These are phyloP conservation scores for Arabidopsis hybrid DNA, from an alignment of 441 rosid species.

Conservation along the genomic window DNA sequence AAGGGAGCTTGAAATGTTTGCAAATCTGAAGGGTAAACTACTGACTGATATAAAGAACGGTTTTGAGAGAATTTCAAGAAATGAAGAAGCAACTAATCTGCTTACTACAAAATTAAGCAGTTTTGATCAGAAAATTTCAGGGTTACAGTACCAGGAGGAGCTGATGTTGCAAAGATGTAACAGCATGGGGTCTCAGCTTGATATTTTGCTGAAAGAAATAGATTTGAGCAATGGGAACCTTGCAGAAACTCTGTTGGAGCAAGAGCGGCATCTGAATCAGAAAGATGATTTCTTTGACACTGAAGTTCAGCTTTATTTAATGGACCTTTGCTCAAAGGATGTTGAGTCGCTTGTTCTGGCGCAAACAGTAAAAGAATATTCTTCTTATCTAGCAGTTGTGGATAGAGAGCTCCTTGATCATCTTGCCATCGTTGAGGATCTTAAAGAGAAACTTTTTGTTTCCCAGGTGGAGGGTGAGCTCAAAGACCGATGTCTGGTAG, in stretches of 20 bases:
- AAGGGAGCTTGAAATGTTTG: slow-evolving; percentile 86
- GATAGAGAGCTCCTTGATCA: slow-evolving; percentile 49
- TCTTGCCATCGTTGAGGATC: slow-evolving; percentile 54
- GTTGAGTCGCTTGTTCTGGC: slow-evolving; percentile 70
- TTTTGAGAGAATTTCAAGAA: slow-evolving; percentile 77
- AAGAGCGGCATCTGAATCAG: slow-evolving; percentile 65
- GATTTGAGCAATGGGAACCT: slow-evolving; percentile 63
- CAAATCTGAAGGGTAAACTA: slow-evolving; percentile 81
- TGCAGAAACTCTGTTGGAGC: slow-evolving; percentile 63
- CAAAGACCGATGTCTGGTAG: slow-evolving; percentile 54
- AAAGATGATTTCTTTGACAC: slow-evolving; percentile 57
- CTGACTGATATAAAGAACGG: slow-evolving; percentile 84
- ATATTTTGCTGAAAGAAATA: slow-evolving; percentile 78
- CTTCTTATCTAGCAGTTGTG: slow-evolving; percentile 47
- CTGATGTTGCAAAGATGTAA: slow-evolving; percentile 88
- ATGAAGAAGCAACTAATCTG: slow-evolving; percentile 82
- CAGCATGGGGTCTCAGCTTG: slow-evolving; percentile 84
- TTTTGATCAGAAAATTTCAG: slow-evolving; percentile 77
- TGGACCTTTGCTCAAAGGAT: slow-evolving; percentile 71
- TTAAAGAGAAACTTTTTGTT: slow-evolving; percentile 59
- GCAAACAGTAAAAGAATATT: slow-evolving; percentile 60
- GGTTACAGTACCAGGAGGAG: slow-evolving; percentile 90
- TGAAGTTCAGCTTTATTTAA: slow-evolving; percentile 62
- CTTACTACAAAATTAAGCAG: slow-evolving; percentile 64
- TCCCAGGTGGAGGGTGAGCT: slow-evolving; percentile 62